phyloP scores from a whole-genome alignment of 2,329 filamentous ascomycete species.

The Alternaria alternata region DNA sequence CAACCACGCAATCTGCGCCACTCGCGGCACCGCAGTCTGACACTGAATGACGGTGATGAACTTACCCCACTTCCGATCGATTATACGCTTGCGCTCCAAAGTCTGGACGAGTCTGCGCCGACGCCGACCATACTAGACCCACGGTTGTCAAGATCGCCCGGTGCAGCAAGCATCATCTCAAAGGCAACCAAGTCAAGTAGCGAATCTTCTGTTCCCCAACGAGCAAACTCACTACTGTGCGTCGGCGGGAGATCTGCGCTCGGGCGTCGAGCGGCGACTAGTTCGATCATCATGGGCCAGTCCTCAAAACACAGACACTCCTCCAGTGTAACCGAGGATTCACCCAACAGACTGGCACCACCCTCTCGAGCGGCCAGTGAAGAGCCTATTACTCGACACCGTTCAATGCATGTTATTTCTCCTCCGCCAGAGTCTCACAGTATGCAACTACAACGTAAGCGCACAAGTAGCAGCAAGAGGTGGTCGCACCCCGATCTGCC shows the following conservation, averaged over 20 bases:
- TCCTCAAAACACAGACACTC: slow-evolving; percentile 37
- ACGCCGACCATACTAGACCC: slow-evolving; percentile 19
- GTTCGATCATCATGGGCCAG: slow-evolving; percentile 32
- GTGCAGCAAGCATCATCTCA: slow-evolving; percentile 30
- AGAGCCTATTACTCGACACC: slow-evolving; percentile 38
- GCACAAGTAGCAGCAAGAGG: slow-evolving; percentile 47
- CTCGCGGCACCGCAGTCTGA: slow-evolving; percentile 42
- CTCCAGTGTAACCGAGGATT: slow-evolving; percentile 35
- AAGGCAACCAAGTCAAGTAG: slow-evolving; percentile 30
- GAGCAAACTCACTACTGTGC: slow-evolving; percentile 37
- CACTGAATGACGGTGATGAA: slow-evolving; percentile 45
- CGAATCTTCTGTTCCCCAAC: slow-evolving; percentile 25
- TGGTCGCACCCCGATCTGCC: slow-evolving; percentile 53
- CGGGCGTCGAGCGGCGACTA: slow-evolving; percentile 32
- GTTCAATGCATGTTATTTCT: slow-evolving; percentile 34
- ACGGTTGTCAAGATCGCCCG: slow-evolving; percentile 19
- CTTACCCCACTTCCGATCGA: slow-evolving; percentile 50
- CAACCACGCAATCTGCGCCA: slow-evolving; percentile 34
- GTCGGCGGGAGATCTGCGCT: slow-evolving; percentile 45
- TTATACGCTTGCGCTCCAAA: slow-evolving; percentile 50
- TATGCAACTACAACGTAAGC: slow-evolving; percentile 42
- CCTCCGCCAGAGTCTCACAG: slow-evolving; percentile 35
- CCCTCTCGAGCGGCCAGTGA: slow-evolving; percentile 41
- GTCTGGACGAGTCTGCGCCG: slow-evolving; percentile 35
- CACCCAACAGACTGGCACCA: slow-evolving; percentile 25